Percentiles rank a stretch among this genome's conserved stretches.
Conservation (phyloP, 257 asterid genomes). For the Ehretia macrophylla region DNA sequence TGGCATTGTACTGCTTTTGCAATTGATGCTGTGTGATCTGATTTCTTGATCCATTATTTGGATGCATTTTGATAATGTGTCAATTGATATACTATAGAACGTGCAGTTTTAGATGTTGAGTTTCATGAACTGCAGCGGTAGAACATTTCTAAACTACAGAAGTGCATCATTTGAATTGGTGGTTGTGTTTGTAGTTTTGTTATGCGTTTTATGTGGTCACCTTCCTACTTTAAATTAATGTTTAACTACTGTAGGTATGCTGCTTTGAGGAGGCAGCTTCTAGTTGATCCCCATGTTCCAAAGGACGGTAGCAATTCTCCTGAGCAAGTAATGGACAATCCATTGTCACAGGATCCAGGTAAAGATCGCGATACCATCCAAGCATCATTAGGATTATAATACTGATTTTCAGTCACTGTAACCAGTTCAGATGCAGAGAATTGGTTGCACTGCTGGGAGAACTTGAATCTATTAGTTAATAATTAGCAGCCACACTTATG, state of each 20-base stretch:
- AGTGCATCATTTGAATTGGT: no score
- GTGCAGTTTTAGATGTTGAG: not conserved
- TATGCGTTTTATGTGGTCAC: not conserved
- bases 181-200: not conserved
- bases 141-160: no score
- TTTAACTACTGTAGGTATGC: slow-evolving; percentile 56
- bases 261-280: slow-evolving; percentile 78
- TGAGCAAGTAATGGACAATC: slow-evolving; percentile 84
- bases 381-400: not conserved
- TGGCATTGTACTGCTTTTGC: no score
- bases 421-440: not conserved
- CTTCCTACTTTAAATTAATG: not conserved
- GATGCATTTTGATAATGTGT: no score
- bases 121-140: not conserved
- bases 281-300: slow-evolving; percentile 75
- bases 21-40: no score
- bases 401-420: not conserved
- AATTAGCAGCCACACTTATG: not conserved
- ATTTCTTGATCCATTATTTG: no score
- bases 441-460: no score
- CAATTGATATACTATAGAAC: no score
- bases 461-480: no score
- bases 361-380: not conserved
- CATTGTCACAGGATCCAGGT: slow-evolving; percentile 95
- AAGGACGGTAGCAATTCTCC: slow-evolving; percentile 77